These are phyloP conservation scores for Glebionis coronaria DNA, from an alignment of 129 eudicot genomes.

Conservation along the genomic window DNA sequence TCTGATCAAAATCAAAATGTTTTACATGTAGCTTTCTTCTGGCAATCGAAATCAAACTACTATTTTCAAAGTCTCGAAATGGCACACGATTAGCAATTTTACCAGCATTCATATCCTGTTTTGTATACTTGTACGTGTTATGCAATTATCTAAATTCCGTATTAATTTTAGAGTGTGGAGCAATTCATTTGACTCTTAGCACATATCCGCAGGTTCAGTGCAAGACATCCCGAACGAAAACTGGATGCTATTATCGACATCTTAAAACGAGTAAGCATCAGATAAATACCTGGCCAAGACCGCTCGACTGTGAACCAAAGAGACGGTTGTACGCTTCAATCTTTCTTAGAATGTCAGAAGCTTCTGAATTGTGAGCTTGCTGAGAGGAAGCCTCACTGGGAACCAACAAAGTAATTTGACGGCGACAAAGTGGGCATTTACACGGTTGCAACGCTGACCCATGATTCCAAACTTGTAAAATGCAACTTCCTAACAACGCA, in stretches of 20 bases:
- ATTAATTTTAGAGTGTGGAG: background rate
- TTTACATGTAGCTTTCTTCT: background rate
- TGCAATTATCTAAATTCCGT: background rate
- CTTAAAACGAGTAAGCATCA: background rate
- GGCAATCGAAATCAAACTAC: background rate
- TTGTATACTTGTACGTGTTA: background rate
- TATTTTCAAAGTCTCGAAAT: background rate
- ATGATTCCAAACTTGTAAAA: constrained; percentile 84
- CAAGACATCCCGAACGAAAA: background rate
- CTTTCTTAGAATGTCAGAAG: constrained; percentile 46
- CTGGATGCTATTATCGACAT: background rate
- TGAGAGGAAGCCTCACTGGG: constrained; percentile 65
- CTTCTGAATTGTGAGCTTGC: constrained; percentile 51
- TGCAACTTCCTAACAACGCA: constrained; percentile 59
- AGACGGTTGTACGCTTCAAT: constrained; percentile 74
- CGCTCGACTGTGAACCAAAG: constrained; percentile 60
- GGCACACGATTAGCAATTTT: background rate
- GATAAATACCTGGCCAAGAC: constrained; percentile 66
- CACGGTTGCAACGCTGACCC: constrained; percentile 90
- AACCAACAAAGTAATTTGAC: constrained; percentile 78
- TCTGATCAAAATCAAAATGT: no score
- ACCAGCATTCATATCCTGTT: background rate
- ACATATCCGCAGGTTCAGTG: background rate
- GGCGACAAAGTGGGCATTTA: constrained; percentile 88
- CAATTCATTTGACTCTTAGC: background rate